Evolutionary conservation across 2,329 filamentous ascomycete genomes (phyloP), one percentile per base, ranked within the genome.

Genomic region (Didymella keratinophila): DNA sequence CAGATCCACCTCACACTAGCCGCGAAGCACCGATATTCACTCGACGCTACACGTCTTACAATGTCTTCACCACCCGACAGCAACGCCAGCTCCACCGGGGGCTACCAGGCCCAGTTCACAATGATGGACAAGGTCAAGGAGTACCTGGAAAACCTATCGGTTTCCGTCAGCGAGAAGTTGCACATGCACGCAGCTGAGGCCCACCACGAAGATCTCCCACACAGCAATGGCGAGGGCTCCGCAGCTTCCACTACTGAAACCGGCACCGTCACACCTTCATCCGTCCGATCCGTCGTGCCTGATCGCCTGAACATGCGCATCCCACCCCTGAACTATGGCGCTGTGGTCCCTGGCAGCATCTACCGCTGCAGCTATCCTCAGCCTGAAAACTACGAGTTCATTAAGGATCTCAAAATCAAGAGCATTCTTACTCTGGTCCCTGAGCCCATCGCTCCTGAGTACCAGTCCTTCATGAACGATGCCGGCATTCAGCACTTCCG

Each of bases 331-430:
- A 97, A 97, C 72, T 97, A 94, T 76, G 91, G 89, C 18, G 79
- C 87, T 27, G 89, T 97, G 20, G 79, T 89, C 20, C 85, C 87
- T 7, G 88, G 89, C 9, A 81, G 87, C 11, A 82, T 97, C 27
- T 97, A 92, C 74, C 86, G 93, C 51, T 94, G 91, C 76, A 89
- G 89, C 64, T 97, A 93, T 72, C 93, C 93, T 2, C 81, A 87
- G 61, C 76, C 83, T 5, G 83, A 88, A 56, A 89, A 96, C 70
- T 89, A 90, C 63, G 81, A 81, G 3, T 94, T 90, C 70, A 79
- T 97, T 53, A 80, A 84, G 67, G 81, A 80, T 25, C 81, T 96
- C 48, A 81, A 85, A 11, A 80, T 97, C 61, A 93, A 91, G 79
- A 94, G 90, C 16, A 88, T 97, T 57, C 82, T 97, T 87, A 84